Evolutionary conservation across 495 filamentous ascomycete species (phyloP), one percentile per base, ranked within the genome.

Genomic region (Podospora tetraspora): DNA sequence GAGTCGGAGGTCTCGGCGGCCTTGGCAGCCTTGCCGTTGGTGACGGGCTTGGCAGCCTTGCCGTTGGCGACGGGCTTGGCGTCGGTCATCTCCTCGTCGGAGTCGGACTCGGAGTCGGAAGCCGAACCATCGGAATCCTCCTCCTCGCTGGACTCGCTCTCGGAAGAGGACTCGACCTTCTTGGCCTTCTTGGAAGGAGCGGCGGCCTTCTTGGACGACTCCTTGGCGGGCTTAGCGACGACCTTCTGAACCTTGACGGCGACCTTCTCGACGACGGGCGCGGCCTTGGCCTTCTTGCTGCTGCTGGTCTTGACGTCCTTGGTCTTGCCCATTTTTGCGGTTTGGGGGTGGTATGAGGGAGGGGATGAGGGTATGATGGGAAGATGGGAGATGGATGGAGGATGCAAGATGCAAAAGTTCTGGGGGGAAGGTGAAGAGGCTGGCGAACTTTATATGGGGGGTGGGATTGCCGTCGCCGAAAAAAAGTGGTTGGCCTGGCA

Each of bases 301-400:
- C 82, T 83, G 66, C 62, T 70, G 77, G 78, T 74, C 79, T 82
- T 84, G 69, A 75, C 72, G 68, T 83, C 79, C 77, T 85, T 85
- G 58, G 80, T 75, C 80, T 88, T 88, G 77, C 80, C 85, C 87
- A 88, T 89, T 75, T 23, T 69, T 34, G 58, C 68, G 30, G 34
- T 70, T 70, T 27, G 64, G 67, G 68, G 66, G 32, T 22, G 61
- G 27, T 52, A n/a, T 52, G 61, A 62, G 32, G 61, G 34, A 62
- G 32, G 61, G 23, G 25, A 4, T 52, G 23, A 43, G 34, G 34
- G 16, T 64, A 23, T 25, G 23, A 25, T 11, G 22, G 21, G 37
- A 21, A 19, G 37, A n/a, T 25, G 12, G n/a, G 52, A 32, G 72
- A 57, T 32, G 57, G 29, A 34, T 64, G 66, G 32, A 62, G 59